Evolutionary conservation across 2,329 filamentous ascomycete species (phyloP).

Genomic region (Hyphodiscus sp.): DNA sequence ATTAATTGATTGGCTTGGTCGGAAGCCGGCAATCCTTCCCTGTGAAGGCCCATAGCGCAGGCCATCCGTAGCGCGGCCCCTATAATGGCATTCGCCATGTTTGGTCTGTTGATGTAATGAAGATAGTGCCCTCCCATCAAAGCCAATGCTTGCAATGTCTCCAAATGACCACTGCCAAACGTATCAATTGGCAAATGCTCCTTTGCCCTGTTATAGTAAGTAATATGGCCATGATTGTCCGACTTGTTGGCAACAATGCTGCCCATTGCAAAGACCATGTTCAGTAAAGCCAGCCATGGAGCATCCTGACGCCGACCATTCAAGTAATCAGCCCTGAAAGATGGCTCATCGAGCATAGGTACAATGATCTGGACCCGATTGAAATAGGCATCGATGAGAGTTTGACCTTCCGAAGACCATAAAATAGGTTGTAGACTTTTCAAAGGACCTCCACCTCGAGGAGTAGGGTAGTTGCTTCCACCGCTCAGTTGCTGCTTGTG

Average conservation of each 20-base stretch:
- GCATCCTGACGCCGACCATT: conserved; percentile 57
- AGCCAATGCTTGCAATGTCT: conserved; percentile 64
- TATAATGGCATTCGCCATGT: conserved; percentile 68
- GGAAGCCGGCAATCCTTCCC: conserved; percentile 44
- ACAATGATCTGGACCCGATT: conserved; percentile 65
- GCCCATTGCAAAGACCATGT: conserved; percentile 72
- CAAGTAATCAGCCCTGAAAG: conserved; percentile 60
- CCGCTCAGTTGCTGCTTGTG: conserved; percentile 18
- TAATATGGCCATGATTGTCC: conserved; percentile 59
- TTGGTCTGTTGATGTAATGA: conserved; percentile 71
- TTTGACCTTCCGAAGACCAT: conserved; percentile 59
- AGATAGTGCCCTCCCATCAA: conserved; percentile 71
- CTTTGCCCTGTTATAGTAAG: conserved; percentile 63
- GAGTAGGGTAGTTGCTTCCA: conserved; percentile 23
- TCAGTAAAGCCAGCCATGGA: conserved; percentile 65
- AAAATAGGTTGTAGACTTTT: conserved; percentile 35
- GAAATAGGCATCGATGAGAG: conserved; percentile 70
- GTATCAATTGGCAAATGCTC: conserved; percentile 60
- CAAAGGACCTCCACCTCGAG: conserved; percentile 29
- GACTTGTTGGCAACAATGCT: conserved; percentile 58
- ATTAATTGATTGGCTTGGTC: conserved; percentile 30
- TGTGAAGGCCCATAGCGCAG: conserved; percentile 65
- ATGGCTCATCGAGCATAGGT: conserved; percentile 66
- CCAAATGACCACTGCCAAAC: conserved; percentile 64
- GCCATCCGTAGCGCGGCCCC: conserved; percentile 68